Evolutionary conservation across 1,139 yeast genomes (phyloP), one percentile per base, ranked within the genome.

Genomic region (Meyerozyma carpophila): DNA sequence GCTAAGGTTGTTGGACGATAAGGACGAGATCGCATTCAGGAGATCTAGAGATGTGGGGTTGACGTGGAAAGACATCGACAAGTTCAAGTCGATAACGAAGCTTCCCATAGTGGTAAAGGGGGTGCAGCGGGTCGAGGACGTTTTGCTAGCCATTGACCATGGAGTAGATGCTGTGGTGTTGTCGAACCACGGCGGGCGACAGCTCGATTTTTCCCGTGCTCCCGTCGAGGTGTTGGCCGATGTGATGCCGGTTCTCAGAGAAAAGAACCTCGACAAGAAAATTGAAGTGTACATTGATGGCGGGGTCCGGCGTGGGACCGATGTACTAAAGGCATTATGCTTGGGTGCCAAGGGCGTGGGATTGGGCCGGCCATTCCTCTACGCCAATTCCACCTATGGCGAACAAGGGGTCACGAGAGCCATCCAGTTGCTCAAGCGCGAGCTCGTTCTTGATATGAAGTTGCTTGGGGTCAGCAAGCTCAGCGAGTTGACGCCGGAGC

Each of bases 11-110:
- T 16, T 16, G 2, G 18, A 16, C 18, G 18, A 16, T 3, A 3
- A 16, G 18, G 18, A 16, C 18, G 18, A 16, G 18, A 16, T 16
- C 18, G 3, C 36, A 32, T 6, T 32, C n/a, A 18, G 4, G 45
- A 42, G 7, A 26, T 32, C 7, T 16, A 32, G 5, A 16, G 36
- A 32, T 14, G 36, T 32, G 11, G 24, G 27, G 4, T 39, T 44
- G 25, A 43, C 45, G 9, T 47, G 48, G 48, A 82, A 82, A 54
- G 97, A 93, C 61, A 89, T 91, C 49, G 91, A 89, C 58, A 78
- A 86, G 55, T 82, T 95, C 43, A 91, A 91, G 59, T 82, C 96
- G 0, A 64, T 80, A 28, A 91, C 89, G n/a, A 16, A 16, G 18
- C 18, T 45, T 38, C 47, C 48, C 8, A n/a, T 45, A 14, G 44